Evolutionary conservation across 805 yeast genomes (phyloP).

Genomic region (Naumovozyma castellii): DNA sequence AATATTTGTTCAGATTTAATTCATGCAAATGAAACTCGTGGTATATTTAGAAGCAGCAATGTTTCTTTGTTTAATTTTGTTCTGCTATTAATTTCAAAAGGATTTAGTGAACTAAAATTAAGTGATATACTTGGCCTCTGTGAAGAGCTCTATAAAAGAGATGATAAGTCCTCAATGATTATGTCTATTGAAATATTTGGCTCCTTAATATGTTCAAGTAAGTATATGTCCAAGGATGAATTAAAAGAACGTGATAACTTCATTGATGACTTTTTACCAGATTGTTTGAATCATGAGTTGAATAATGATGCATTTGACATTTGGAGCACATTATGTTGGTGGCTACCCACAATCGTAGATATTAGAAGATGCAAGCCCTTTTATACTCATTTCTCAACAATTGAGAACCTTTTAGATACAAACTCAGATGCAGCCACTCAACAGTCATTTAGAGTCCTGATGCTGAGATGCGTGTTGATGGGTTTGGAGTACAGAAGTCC

Average conservation of each 20-base stretch:
- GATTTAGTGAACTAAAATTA: constrained; percentile 32
- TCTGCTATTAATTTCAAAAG: constrained; percentile 40
- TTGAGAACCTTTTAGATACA: constrained; percentile 34
- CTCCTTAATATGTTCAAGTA: constrained; percentile 49
- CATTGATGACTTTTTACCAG: constrained; percentile 35
- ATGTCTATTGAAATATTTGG: constrained; percentile 60
- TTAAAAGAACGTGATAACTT: constrained; percentile 36
- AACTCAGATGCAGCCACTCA: constrained; percentile 54
- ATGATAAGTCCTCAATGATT: constrained; percentile 70
- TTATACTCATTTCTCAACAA: constrained; percentile 35
- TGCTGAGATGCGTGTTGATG: constrained; percentile 42
- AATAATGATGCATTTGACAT: constrained; percentile 64
- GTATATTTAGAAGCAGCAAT: constrained; percentile 56
- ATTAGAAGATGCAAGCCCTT: constrained; percentile 54
- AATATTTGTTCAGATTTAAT: constrained; percentile 42
- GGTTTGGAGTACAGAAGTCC: constrained; percentile 49
- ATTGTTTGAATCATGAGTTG: constrained; percentile 46
- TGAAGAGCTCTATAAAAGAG: constrained; percentile 42
- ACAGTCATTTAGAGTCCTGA: constrained; percentile 47
- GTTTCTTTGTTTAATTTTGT: constrained; percentile 49
- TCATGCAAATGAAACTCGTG: constrained; percentile 59
- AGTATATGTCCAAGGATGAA: constrained; percentile 31
- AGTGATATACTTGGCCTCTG: constrained; percentile 46
- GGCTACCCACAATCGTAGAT: constrained; percentile 61
- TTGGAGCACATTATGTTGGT: constrained; percentile 72